These are phyloP conservation scores for Cyclotella cryptica DNA, from an alignment of 108 stramenopile genomes.

Conservation along the genomic window DNA sequence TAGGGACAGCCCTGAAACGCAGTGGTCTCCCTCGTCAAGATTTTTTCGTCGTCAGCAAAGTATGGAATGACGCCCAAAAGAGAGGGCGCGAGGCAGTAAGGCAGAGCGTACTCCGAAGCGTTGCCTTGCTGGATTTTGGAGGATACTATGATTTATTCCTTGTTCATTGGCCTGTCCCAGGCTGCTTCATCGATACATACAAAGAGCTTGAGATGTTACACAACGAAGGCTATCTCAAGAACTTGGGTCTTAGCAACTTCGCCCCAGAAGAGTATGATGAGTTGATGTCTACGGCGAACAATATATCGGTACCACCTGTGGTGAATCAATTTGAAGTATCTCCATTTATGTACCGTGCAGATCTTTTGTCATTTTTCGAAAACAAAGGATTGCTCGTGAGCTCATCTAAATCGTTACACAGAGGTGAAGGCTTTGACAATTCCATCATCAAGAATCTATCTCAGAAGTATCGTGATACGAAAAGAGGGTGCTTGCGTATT, in stretches of 20 bases:
- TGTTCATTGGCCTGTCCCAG: conserved; percentile 62
- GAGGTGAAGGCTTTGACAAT: conserved; percentile 32
- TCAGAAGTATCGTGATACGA: conserved; percentile 27
- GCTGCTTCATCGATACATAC: conserved; percentile 29
- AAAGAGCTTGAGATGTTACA: conserved; percentile 26
- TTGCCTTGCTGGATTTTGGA: conserved; percentile 26
- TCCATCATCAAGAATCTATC: conserved; percentile 11
- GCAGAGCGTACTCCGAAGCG: conserved; percentile 23
- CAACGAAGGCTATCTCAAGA: conserved; percentile 14
- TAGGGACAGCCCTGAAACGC: conserved; percentile 44
- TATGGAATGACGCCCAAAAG: conserved; percentile 51
- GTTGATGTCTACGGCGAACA: conserved; percentile 11
- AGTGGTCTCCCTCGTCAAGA: conserved; percentile 42
- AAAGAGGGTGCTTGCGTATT: conserved; percentile 7
- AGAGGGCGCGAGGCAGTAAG: conserved; percentile 23
- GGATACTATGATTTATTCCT: conserved; percentile 51
- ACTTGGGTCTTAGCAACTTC: conserved; percentile 38
- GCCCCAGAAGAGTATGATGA: conserved; percentile 40
- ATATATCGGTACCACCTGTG: conserved; percentile 1
- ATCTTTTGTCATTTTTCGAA: conserved; percentile 41
- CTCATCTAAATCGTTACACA: conserved; percentile 54
- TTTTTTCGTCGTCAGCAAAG: conserved; percentile 51
- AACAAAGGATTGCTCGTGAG: conserved; percentile 32
- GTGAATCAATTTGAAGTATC: conserved; percentile 63
- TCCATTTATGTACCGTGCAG: conserved; percentile 51